Conservation (phyloP, 2,329 filamentous ascomycete species). For the Clathrospora elynae region DNA sequence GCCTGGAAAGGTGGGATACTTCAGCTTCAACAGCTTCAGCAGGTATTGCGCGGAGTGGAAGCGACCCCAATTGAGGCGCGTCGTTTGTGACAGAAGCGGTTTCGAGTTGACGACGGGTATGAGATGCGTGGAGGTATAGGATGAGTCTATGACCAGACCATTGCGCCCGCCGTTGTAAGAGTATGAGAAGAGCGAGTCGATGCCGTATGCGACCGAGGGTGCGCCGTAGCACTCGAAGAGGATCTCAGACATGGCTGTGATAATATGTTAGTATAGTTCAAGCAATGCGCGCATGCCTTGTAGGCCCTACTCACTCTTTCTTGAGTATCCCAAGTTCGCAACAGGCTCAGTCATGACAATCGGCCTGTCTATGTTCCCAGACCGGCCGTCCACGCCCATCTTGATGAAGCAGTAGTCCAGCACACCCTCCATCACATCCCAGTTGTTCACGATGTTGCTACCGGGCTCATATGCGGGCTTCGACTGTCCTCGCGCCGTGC, state of each 20-base stretch:
- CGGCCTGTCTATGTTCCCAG: conserved; percentile 78
- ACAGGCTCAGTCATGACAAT: conserved; percentile 96
- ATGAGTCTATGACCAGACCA: conserved; percentile 88
- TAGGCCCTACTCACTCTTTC: conserved; percentile 71
- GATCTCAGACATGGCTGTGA: conserved; percentile 90
- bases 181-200: conserved; percentile 97
- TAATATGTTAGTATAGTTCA: conserved; percentile 30
- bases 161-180: conserved; percentile 86
- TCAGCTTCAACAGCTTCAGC: conserved; percentile 83
- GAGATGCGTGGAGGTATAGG: conserved; percentile 90
- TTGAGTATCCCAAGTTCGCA: conserved; percentile 85
- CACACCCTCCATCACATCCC: conserved; percentile 95
- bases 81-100: conserved; percentile 81
- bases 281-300: neutral
- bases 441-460: conserved; percentile 91
- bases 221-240: conserved; percentile 95
- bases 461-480: conserved; percentile 90
- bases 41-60: conserved; percentile 89
- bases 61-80: conserved; percentile 92
- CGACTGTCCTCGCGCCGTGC: conserved; percentile 87
- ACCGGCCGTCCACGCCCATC: conserved; percentile 77
- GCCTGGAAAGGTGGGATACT: conserved; percentile 86
- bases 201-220: conserved; percentile 88
- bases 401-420: conserved; percentile 95
- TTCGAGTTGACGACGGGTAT: conserved; percentile 91